Evolutionary conservation across 164 flowering plant genomes (phyloP), one percentile per base, ranked within the genome.

Genomic region (Vitis riparia): DNA sequence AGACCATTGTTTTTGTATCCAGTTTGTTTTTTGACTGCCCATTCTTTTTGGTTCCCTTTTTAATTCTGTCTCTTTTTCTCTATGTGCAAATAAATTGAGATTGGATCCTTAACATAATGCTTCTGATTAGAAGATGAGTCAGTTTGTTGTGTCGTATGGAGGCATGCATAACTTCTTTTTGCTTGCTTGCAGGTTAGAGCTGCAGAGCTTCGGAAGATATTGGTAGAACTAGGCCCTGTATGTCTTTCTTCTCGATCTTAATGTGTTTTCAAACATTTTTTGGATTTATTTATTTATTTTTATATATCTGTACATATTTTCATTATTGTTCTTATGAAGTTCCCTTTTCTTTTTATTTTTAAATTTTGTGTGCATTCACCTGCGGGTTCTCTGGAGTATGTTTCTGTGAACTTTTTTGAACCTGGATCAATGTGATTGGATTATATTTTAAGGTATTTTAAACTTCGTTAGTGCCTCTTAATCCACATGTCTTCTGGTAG

Each of bases 201-300:
- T 44, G 88, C 91, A 17, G 92, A 94, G 76, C 91, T 94, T 75
- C 83, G 98, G 63, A 75, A 77, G 65, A 79, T 94, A 76, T 75
- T 94, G 70, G 87, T 86, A 50, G 87, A 92, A 71, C 95, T 94
- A 73, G 97, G 98, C 50, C 98, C 98, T 65, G 97, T 94, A 85
- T 32, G 84, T 76, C 50, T 47, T 66, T 32, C 47, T 44, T 8
- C 12, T 67, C 3, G 49, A 47, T 23, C 44, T 32, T 4, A 5
- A 32, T 32, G 44, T 68, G 52, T 4, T 19, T 11, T 57, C 4
- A 59, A 52, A 2, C 47, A n/a, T 59, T 58, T 10, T 17, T 9
- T 9, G 8, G 13, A 6, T 67, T 23, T 55, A 3, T 57, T 15
- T 27, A n/a, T 51, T 32, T 57, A 2, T 17, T 67, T 57, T 13